A percentile compares a stretch with the other conserved stretches of the same genome.
phyloP scores from a whole-genome alignment of 2,329 filamentous ascomycete species.

The Ploettnerulaceae sp. region DNA sequence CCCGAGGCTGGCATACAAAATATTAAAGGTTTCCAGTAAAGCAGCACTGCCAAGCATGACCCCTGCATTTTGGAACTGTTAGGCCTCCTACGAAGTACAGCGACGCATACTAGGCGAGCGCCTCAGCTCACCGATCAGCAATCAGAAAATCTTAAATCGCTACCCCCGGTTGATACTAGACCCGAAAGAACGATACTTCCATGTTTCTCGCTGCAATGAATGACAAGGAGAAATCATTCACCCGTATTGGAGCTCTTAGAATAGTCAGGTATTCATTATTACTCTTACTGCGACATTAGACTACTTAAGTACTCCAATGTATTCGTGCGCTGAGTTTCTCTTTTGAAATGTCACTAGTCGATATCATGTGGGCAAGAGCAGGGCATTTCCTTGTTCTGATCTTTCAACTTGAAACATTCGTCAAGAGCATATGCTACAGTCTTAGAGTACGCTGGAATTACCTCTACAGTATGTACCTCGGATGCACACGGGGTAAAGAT shows the following conservation, averaged over 20 bases:
- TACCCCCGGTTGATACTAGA: neutral
- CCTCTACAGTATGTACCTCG: conserved; percentile 7
- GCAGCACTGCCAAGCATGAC: too few relatives aligned
- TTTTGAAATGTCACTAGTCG: too few relatives aligned
- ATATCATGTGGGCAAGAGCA: too few relatives aligned
- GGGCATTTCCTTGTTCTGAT: too few relatives aligned
- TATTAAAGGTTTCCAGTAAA: too few relatives aligned
- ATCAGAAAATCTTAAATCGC: neutral
- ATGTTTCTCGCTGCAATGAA: conserved; percentile 5
- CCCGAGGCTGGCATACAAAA: too few relatives aligned
- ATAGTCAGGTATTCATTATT: conserved; percentile 1
- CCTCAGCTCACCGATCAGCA: conserved; percentile 3
- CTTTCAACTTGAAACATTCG: too few relatives aligned
- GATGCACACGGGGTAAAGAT: neutral
- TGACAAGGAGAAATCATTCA: conserved; percentile 7
- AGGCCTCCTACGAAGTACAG: too few relatives aligned
- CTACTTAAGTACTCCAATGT: neutral
- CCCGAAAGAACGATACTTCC: neutral
- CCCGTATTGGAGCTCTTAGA: neutral
- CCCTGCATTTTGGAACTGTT: too few relatives aligned
- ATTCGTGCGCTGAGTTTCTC: too few relatives aligned
- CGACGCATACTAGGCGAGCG: neutral
- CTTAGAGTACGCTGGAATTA: too few relatives aligned
- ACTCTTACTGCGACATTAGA: neutral
- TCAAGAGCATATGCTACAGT: too few relatives aligned